phyloP scores from a whole-genome alignment of 306 rosid genomes.

The Psophocarpus tetragonolobus region DNA sequence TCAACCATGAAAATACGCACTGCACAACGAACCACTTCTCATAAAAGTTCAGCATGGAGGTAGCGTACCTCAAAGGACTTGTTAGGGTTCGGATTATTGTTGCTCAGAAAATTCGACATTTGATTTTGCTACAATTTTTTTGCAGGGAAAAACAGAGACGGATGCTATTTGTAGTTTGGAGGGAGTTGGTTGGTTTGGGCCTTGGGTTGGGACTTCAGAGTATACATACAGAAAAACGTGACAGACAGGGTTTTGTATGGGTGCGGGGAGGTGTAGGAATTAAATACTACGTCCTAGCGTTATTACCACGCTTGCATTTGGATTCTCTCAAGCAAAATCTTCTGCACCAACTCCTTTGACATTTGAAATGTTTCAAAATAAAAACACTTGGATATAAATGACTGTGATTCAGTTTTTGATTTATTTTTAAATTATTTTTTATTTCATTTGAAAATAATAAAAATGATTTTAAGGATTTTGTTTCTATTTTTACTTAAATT shows the following conservation, averaged over 20 bases:
- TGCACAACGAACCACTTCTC: not conserved
- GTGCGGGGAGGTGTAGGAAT: not conserved
- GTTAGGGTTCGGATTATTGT: constrained; percentile 58
- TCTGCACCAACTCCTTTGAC: no score
- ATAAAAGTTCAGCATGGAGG: not conserved
- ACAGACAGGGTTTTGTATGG: not conserved
- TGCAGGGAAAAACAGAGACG: not conserved
- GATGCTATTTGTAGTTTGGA: not conserved
- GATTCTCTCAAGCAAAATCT: no score
- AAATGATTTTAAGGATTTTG: no score
- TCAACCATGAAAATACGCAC: not conserved
- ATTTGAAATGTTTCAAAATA: no score
- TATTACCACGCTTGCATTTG: constrained; percentile 14
- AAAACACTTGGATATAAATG: no score
- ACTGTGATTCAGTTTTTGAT: no score
- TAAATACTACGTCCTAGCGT: constrained; percentile 28
- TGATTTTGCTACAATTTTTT: constrained; percentile 6
- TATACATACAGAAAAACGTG: not conserved
- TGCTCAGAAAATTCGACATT: constrained; percentile 45
- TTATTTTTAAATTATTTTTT: no score
- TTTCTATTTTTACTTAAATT: no score
- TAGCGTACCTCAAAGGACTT: constrained; percentile 61
- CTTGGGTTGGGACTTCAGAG: not conserved
- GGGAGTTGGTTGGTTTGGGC: not conserved
- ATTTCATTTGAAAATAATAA: no score